Conservation (phyloP, 768 basidiomycete species). For the Strobilomyces confusus region DNA sequence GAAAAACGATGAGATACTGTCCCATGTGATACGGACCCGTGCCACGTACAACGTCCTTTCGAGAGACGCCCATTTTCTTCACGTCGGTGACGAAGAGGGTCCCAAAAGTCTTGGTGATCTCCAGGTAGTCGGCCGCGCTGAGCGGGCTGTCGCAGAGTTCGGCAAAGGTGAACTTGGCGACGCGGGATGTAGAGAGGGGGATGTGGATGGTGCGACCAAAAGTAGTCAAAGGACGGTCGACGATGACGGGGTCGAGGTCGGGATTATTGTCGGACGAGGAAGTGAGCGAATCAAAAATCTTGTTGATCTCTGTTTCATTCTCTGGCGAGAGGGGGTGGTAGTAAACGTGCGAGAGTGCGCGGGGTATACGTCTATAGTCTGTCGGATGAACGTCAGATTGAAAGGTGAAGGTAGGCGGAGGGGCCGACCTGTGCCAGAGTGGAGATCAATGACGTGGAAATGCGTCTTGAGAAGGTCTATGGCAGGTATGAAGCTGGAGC, state of each 20-base stretch:
- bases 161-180: slow-evolving; percentile 84
- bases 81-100: slow-evolving; percentile 88
- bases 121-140: slow-evolving; percentile 94
- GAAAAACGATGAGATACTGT: not conserved
- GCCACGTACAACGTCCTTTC: slow-evolving; percentile 74
- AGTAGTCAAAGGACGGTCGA: slow-evolving; percentile 64
- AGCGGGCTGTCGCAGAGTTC: slow-evolving; percentile 86
- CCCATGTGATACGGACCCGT: not conserved
- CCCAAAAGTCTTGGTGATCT: slow-evolving; percentile 82
- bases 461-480: slow-evolving; percentile 88
- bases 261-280: slow-evolving; percentile 35
- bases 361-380: slow-evolving; percentile 95
- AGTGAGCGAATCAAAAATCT: slow-evolving; percentile 77
- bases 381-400: slow-evolving; percentile 1
- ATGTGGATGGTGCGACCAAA: slow-evolving; percentile 87
- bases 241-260: slow-evolving; percentile 46
- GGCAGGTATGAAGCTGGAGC: slow-evolving; percentile 89
- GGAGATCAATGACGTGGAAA: slow-evolving; percentile 86
- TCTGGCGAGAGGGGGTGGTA: slow-evolving; percentile 72
- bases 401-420: not conserved
- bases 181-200: slow-evolving; percentile 71
- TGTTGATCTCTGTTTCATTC: slow-evolving; percentile 67
- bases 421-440: slow-evolving; percentile 84
- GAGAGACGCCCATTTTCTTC: slow-evolving; percentile 80
- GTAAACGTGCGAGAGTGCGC: slow-evolving; percentile 92